phyloP scores from a whole-genome alignment of 1,139 yeast species.

The Sugiyamaella novakii region DNA sequence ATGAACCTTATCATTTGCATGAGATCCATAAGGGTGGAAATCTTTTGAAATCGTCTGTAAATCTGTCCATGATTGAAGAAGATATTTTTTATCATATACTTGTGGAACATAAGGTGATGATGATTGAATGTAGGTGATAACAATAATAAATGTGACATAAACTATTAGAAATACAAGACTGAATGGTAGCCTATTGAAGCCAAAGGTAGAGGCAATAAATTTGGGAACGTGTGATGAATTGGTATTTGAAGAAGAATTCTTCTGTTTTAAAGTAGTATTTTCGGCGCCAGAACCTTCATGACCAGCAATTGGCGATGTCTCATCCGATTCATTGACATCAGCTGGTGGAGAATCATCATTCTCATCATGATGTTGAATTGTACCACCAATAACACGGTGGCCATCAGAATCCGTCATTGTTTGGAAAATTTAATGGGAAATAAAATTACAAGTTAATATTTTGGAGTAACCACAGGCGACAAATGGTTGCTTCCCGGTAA shows the following conservation, averaged over 20 bases:
- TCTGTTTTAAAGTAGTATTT: too few relatives aligned
- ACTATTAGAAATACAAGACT: constrained; percentile 33
- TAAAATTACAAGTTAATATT: background rate
- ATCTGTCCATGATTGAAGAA: constrained; percentile 64
- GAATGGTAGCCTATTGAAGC: constrained; percentile 35
- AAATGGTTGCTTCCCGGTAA: too few relatives aligned
- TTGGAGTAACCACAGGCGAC: too few relatives aligned
- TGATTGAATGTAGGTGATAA: constrained; percentile 23
- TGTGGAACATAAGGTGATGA: constrained; percentile 24
- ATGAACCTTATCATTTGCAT: constrained; percentile 74
- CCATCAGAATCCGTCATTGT: background rate
- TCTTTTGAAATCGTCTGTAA: constrained; percentile 64
- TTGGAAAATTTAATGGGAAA: background rate
- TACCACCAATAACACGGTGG: constrained; percentile 15
- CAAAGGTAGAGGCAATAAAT: constrained; percentile 32
- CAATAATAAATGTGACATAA: constrained; percentile 22
- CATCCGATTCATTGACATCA: constrained; percentile 4
- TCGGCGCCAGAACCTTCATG: too few relatives aligned
- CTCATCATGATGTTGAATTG: constrained; percentile 7
- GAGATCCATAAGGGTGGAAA: constrained; percentile 79
- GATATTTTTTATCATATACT: constrained; percentile 29
- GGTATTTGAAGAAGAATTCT: too few relatives aligned
- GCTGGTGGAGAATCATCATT: background rate
- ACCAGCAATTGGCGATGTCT: constrained; percentile 20
- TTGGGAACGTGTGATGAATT: constrained; percentile 4